Base-by-base conservation (phyloP, 352 stramenopile species). In the Phytophthora idaei region DNA sequence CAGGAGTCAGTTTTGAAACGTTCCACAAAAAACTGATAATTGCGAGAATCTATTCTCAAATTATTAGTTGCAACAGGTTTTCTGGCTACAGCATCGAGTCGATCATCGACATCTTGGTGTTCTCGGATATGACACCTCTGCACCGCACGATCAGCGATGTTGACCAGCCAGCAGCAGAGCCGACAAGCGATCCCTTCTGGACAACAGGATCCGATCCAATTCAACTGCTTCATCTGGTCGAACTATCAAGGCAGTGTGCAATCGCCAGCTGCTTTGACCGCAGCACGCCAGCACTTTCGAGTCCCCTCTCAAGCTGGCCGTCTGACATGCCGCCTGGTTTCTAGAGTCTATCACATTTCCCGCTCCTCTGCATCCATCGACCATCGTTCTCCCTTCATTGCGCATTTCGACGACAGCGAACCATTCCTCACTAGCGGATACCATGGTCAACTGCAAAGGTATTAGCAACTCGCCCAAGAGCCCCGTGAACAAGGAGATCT, bases 381-480 rank as follows among this genome's bases (percentile, higher is more conserved):
- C 39, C 39, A n/a, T 36, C 14, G 44, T 21, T 21, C 31, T 47
- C 28, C 28, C 44, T 42, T 27, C 59, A 65, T 64, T 56, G 60
- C 14, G 37, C 52, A 59, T 64, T 70, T 65, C 28, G 50, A 66
- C 32, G 47, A 27, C 39, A 62, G 34, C 14, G 5, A 47, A 27
- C 51, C 32, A 49, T 47, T 52, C 34, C 46, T 48, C 12, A 14
- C 17, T 46, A 61, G 15, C 14, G 14, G 52, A 47, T 65, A 54
- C 29, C 3, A 57, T 76, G 69, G 69, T 71, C 25, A 76, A 73
- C 29, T 77, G 58, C 46, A 67, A 67, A 65, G 64, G 58, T 10
- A 14, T 65, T 36, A 31, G 9, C 21, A 49, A 15, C 6, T 32
- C 50, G 0, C 29, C 44, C 9, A 47, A 53, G 14, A 58, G 46